These are phyloP conservation scores for Thraustochytrium sp. DNA, from an alignment of 352 stramenopile species.

Conservation along the genomic window DNA sequence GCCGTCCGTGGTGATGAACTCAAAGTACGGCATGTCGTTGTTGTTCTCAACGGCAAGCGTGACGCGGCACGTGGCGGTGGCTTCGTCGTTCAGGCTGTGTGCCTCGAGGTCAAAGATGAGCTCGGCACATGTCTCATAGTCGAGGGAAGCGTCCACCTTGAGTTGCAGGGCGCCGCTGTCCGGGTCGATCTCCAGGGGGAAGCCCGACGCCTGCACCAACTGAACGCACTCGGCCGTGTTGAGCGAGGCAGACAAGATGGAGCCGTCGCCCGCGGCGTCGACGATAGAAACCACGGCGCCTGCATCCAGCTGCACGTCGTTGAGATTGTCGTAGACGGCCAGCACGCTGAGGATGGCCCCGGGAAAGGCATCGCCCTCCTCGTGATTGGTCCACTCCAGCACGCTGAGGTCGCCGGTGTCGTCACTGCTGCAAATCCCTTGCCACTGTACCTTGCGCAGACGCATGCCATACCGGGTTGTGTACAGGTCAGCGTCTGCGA, in stretches of 20 bases:
- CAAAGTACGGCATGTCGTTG: slow-evolving; percentile 37
- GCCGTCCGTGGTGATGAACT: not conserved
- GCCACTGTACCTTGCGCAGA: slow-evolving; percentile 29
- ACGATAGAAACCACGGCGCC: not conserved
- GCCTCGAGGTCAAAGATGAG: slow-evolving; percentile 22
- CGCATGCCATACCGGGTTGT: not conserved
- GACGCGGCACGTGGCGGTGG: not conserved
- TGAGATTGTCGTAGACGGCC: not conserved
- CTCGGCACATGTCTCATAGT: slow-evolving; percentile 13
- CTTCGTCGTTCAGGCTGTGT: not conserved
- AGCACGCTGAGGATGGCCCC: not conserved
- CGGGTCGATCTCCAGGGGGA: slow-evolving; percentile 8
- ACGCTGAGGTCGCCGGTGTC: not conserved
- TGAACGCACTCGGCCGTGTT: not conserved
- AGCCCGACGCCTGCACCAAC: not conserved
- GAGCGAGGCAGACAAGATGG: not conserved
- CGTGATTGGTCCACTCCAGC: slow-evolving; percentile 23
- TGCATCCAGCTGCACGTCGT: not conserved
- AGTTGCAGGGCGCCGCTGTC: not conserved
- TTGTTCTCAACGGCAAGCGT: not conserved
- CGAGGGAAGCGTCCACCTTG: not conserved
- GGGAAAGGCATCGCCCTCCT: not conserved
- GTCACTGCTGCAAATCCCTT: not conserved
- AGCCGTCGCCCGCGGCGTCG: not conserved
- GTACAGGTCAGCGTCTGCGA: slow-evolving; percentile 14